Evolutionary conservation across 805 yeast species (phyloP), one percentile per base, ranked within the genome.

Genomic region (Metschnikowia kunwiensis): DNA sequence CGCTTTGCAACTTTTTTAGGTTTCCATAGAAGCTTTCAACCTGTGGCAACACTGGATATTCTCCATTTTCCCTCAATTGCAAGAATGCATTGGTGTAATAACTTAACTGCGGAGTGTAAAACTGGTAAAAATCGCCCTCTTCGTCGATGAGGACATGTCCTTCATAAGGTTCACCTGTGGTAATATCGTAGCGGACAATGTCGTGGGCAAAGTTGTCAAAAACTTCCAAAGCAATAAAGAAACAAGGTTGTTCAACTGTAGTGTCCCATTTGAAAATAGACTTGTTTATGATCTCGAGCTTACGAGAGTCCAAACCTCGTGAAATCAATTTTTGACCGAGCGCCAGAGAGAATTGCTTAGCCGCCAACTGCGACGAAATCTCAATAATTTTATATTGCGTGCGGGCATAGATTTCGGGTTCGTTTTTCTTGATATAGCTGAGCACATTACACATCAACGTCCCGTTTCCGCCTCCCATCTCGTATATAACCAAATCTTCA

Each of bases 401-500:
- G 24, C 77, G 67, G 9, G 63, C 58, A 55, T 85, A 86, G n/a
- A 86, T 78, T 24, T 82, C 88, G 0, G 94, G 89, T 45, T 82
- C 80, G 14, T 72, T 64, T 18, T 61, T 61, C 43, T 75, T 66
- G 42, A 86, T 71, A 54, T 70, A 86, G 51, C 80, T 79, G 44
- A 86, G 58, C 8, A 86, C 74, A 51, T 86, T 82, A 36, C 71
- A 57, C 95, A 87, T 86, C 42, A 86, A 59, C 0, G 94, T 86
- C 27, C 95, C 95, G 51, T 86, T 86, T 47, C 95, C 95, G 14
- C 88, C 95, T 41, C 95, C 96, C 70, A 85, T 77, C 60, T 87
- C 96, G 59, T 86, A 87, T 17, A 86, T 83, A 5, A 77, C 71
- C 30, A 91, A 63, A 53, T 85, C 88, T 27, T 73, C 68, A 51